Evolutionary conservation across 202 grass and related monocot genomes (phyloP), one percentile per base, ranked within the genome.

Genomic region (Musa balbisiana): DNA sequence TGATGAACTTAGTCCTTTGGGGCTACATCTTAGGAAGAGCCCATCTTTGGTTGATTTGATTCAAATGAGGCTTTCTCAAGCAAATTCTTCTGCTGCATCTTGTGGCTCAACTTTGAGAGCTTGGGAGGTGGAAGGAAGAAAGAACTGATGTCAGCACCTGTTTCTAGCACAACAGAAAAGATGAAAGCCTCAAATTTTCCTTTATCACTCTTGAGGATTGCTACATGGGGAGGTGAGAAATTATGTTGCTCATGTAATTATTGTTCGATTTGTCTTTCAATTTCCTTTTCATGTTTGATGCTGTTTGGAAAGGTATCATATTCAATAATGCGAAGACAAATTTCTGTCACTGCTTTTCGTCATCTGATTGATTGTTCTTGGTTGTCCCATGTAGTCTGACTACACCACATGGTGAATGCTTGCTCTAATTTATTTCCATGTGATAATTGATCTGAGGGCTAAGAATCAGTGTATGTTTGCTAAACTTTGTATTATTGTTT

Each of bases 141-240:
- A 82, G 89, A 95, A 64, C 66, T 67, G 3, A 87, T 90, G 79
- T 83, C 77, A 67, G 23, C 67, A 67, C 62, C 60, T 52, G 82
- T 71, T 67, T 33, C 72, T 77, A 72, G 64, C 67, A 65, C 83
- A 52, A 65, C 79, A 51, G 87, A 92, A 71, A 90, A 85, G 66
- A 74, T 99, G 17, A 99, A 99, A 82, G 95, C 95, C 80, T 95
- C 95, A 64, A 95, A 99, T 66, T 99, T 99, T 87, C 85, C 89
- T 71, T 85, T 87, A 64, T 85, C 53, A 80, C 66, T 88, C 55
- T 88, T 95, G 81, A 93, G 73, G 82, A 99, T 99, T 26, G 95
- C 91, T 55, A 87, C 73, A 77, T 99, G 95, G 95, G 95, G 85
- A 94, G 95, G 95, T 99, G 83, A 80, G 78, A 3, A 71, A 58